phyloP scores from a whole-genome alignment of 2,329 filamentous ascomycete genomes.

The Botrytis pseudocinerea region DNA sequence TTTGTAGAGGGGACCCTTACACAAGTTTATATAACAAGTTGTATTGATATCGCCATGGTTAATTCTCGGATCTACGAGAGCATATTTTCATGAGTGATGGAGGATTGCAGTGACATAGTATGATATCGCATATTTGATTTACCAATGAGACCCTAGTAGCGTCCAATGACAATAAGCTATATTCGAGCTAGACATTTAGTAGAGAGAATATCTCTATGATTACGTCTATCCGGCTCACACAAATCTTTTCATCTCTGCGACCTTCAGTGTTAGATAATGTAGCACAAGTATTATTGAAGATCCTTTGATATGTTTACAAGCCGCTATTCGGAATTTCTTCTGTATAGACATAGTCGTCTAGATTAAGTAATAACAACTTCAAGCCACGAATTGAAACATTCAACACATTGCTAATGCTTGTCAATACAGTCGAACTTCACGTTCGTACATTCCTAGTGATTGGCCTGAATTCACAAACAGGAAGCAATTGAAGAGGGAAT shows the following conservation, averaged over 20 bases:
- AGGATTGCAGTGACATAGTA: background rate
- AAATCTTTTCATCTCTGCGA: background rate
- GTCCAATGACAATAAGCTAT: background rate
- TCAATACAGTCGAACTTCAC: no score
- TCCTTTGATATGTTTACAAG: background rate
- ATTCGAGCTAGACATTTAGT: background rate
- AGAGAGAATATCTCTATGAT: background rate
- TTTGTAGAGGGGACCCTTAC: background rate
- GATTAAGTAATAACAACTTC: background rate
- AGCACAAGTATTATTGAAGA: background rate
- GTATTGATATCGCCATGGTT: background rate
- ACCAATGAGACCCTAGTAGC: background rate
- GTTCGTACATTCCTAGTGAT: background rate
- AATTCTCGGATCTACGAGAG: background rate
- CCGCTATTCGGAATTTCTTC: background rate
- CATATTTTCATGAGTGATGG: background rate
- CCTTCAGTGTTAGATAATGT: background rate
- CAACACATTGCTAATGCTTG: no score
- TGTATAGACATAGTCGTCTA: rapidly evolving
- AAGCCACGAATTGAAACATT: background rate
- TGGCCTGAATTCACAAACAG: background rate
- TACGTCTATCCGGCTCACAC: background rate
- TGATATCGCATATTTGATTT: background rate
- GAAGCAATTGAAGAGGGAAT: background rate
- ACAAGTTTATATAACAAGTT: background rate